phyloP scores from a whole-genome alignment of 73 alveolate species.

The Blepharisma stoltei region DNA sequence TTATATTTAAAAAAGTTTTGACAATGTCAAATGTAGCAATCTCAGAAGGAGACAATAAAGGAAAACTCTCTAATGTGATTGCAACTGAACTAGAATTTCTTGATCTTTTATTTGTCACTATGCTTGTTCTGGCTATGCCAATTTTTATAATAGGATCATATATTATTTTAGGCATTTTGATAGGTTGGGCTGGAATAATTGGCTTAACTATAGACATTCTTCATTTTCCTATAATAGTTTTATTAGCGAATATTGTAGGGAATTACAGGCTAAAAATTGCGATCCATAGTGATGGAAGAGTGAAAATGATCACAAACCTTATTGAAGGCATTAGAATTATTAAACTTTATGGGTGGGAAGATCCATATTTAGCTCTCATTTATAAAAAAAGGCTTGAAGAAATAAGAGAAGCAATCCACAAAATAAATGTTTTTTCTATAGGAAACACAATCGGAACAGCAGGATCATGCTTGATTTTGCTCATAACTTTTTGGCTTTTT shows the following conservation, averaged over 20 bases:
- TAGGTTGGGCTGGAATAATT: constrained; percentile 11
- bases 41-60: not conserved
- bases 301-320: constrained; percentile 38
- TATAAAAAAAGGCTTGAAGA: constrained; percentile 19
- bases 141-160: not conserved
- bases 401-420: not conserved
- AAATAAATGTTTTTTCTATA: not conserved
- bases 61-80: not conserved
- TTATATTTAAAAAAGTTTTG: not conserved
- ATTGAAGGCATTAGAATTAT: constrained; percentile 48
- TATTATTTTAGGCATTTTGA: not conserved
- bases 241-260: not conserved
- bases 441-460: not conserved
- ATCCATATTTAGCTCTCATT: constrained; percentile 32
- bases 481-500: not conserved
- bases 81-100: not conserved
- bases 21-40: not conserved
- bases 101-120: not conserved
- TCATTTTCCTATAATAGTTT: constrained; percentile 13
- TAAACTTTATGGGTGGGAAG: constrained; percentile 53
- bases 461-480: not conserved
- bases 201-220: not conserved
- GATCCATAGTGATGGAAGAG: constrained; percentile 29
- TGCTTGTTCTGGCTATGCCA: not conserved
- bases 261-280: not conserved